Conservation (phyloP, 2,329 filamentous ascomycete species). For the Exserohilum turcica region DNA sequence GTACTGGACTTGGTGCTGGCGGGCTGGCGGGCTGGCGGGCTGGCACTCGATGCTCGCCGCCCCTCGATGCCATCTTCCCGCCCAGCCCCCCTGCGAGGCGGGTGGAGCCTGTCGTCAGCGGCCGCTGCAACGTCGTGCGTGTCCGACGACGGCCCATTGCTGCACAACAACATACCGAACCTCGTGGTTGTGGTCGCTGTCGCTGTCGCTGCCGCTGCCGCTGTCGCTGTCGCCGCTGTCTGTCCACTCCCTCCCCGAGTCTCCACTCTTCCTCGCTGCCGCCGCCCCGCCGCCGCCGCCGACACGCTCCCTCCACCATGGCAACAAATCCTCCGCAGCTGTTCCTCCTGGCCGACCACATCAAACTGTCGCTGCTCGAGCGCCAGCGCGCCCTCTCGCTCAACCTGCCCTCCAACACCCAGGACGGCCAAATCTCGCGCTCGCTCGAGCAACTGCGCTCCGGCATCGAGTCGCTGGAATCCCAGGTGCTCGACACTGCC, state of each 20-base stretch:
- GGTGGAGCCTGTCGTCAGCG: slow-evolving; percentile 19
- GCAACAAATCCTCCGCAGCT: slow-evolving; percentile 70
- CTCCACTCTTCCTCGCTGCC: slow-evolving; percentile 7
- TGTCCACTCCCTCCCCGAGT: no score
- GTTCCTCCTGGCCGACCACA: slow-evolving; percentile 91
- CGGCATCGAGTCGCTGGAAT: slow-evolving; percentile 73
- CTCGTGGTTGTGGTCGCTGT: no score
- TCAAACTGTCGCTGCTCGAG: slow-evolving; percentile 94
- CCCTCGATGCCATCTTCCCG: background rate
- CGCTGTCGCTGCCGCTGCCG: no score
- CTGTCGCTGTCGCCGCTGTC: no score
- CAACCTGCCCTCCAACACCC: slow-evolving; percentile 75
- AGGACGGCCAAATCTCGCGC: slow-evolving; percentile 86
- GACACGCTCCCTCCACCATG: slow-evolving; percentile 28
- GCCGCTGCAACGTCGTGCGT: slow-evolving; percentile 7
- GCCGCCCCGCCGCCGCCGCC: slow-evolving; percentile 5
- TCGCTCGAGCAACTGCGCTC: slow-evolving; percentile 86
- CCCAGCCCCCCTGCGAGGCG: slow-evolving; percentile 1
- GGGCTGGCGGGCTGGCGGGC: no score
- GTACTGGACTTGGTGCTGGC: background rate
- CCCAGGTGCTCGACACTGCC: slow-evolving; percentile 63
- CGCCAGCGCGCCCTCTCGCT: slow-evolving; percentile 83
- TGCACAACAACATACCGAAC: no score
- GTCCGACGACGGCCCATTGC: no score
- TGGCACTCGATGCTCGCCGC: background rate